Conservation (phyloP, 305 asterid species). For the Coffea humblotiana region DNA sequence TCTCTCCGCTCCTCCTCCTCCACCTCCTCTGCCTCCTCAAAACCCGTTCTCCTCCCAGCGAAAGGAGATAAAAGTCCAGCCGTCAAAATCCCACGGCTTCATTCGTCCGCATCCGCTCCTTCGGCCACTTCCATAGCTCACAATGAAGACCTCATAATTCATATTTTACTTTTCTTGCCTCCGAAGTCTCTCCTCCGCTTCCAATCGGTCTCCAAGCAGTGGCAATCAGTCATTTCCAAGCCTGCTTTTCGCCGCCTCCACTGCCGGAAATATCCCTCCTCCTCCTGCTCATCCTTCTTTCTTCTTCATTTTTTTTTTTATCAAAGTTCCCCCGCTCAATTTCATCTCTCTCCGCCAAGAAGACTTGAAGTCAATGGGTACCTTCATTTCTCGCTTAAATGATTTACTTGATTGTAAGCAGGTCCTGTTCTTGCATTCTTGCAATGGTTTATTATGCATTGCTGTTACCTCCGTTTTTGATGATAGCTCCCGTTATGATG, state of each 20-base stretch:
- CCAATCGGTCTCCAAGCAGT: conserved; percentile 21
- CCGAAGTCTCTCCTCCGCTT: conserved; percentile 21
- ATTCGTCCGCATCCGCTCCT: too few relatives aligned
- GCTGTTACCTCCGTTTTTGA: too few relatives aligned
- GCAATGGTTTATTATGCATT: background rate
- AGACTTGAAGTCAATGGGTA: background rate
- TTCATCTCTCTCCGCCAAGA: background rate
- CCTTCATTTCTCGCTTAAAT: too few relatives aligned
- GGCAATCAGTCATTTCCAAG: conserved; percentile 16
- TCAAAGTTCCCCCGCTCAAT: background rate
- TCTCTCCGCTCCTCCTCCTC: too few relatives aligned
- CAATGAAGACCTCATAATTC: background rate
- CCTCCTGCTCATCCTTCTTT: too few relatives aligned
- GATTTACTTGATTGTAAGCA: too few relatives aligned
- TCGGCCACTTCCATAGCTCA: background rate
- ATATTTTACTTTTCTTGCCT: conserved; percentile 15
- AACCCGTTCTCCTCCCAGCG: too few relatives aligned
- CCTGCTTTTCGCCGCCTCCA: conserved; percentile 12
- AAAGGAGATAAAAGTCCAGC: too few relatives aligned
- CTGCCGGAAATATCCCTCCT: background rate
- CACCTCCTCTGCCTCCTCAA: too few relatives aligned
- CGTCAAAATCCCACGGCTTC: too few relatives aligned
- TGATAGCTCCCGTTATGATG: background rate
- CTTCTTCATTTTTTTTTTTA: too few relatives aligned
- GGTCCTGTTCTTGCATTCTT: too few relatives aligned